A percentile compares a stretch with the other conserved stretches of the same genome.
These are phyloP conservation scores for Zygnema cylindricum DNA, from an alignment of 139 green algal species.

Conservation along the genomic window DNA sequence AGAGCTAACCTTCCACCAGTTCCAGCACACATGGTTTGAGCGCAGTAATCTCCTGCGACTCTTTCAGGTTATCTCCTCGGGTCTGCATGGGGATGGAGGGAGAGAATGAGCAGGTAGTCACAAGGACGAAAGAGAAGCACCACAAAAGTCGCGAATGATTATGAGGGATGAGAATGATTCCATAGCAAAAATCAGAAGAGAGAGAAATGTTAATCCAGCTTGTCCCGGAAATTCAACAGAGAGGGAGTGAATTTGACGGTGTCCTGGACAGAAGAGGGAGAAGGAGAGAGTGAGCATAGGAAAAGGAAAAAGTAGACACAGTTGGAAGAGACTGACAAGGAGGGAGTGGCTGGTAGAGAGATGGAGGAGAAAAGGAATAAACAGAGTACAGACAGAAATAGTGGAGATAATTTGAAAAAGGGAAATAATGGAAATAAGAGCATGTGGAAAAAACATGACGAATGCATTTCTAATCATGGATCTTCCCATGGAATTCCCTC, in stretches of 20 bases:
- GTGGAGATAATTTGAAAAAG: background rate
- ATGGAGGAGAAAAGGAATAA: background rate
- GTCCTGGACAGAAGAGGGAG: too few relatives aligned
- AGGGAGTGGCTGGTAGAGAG: background rate
- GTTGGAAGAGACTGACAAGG: background rate
- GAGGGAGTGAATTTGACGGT: too few relatives aligned
- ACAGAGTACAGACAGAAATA: background rate
- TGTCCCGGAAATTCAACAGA: background rate
- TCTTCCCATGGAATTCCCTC: too few relatives aligned
- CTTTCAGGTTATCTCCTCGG: constrained; percentile 28
- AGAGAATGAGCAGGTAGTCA: background rate
- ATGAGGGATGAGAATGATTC: too few relatives aligned
- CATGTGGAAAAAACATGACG: too few relatives aligned
- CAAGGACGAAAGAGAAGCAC: too few relatives aligned
- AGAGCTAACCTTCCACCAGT: constrained; percentile 50
- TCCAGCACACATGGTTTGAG: constrained; percentile 56
- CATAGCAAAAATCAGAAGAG: too few relatives aligned
- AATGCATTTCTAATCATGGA: too few relatives aligned
- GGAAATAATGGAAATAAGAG: background rate
- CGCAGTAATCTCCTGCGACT: constrained; percentile 47
- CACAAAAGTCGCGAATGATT: too few relatives aligned
- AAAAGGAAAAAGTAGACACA: background rate
- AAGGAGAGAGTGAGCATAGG: background rate
- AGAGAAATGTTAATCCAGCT: too few relatives aligned
- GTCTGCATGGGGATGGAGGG: constrained; percentile 26